phyloP scores from a whole-genome alignment of 768 basidiomycete species.

The Tricholoma saponaceum region DNA sequence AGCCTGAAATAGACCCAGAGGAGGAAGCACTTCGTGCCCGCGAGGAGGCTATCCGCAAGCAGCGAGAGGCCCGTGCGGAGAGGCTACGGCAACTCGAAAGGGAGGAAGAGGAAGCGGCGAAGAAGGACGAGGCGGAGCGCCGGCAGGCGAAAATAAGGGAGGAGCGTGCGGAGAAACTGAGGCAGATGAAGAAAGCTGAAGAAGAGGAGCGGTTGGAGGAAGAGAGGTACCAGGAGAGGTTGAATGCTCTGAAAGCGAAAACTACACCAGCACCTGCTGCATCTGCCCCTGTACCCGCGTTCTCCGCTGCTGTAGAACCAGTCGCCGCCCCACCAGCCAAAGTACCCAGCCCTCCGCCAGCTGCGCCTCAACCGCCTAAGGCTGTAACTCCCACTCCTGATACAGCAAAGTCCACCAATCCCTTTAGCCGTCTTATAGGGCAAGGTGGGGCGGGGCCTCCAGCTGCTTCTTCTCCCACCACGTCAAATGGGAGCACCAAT shows the following conservation, averaged over 20 bases:
- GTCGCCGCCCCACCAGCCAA: slow-evolving; percentile 27
- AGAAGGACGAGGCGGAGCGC: slow-evolving; percentile 8
- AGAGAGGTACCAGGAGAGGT: slow-evolving; percentile 33
- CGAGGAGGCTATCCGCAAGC: slow-evolving; percentile 69
- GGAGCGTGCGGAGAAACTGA: slow-evolving; percentile 63
- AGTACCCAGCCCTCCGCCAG: slow-evolving; percentile 29
- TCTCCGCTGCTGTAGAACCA: slow-evolving; percentile 17
- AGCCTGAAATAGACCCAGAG: slow-evolving; percentile 66
- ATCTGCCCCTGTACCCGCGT: slow-evolving; percentile 18
- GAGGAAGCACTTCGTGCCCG: slow-evolving; percentile 66
- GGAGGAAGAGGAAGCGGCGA: slow-evolving; percentile 46
- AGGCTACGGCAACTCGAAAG: slow-evolving; percentile 65
- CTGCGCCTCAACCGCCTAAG: slow-evolving; percentile 27
- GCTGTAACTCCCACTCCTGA: slow-evolving; percentile 25
- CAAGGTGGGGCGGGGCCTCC: slow-evolving; percentile 35
- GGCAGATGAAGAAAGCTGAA: slow-evolving; percentile 55
- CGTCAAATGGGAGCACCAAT: slow-evolving; percentile 52
- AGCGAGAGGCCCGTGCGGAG: slow-evolving; percentile 67
- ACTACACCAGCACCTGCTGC: slow-evolving; percentile 27
- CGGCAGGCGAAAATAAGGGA: slow-evolving; percentile 50
- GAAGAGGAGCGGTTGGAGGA: slow-evolving; percentile 32
- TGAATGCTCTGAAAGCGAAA: slow-evolving; percentile 34
- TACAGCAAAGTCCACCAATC: slow-evolving; percentile 65
- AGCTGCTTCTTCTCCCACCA: slow-evolving; percentile 27
- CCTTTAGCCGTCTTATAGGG: slow-evolving; percentile 69